phyloP scores from a whole-genome alignment of 768 basidiomycete genomes.

The Pulveroboletus frians region DNA sequence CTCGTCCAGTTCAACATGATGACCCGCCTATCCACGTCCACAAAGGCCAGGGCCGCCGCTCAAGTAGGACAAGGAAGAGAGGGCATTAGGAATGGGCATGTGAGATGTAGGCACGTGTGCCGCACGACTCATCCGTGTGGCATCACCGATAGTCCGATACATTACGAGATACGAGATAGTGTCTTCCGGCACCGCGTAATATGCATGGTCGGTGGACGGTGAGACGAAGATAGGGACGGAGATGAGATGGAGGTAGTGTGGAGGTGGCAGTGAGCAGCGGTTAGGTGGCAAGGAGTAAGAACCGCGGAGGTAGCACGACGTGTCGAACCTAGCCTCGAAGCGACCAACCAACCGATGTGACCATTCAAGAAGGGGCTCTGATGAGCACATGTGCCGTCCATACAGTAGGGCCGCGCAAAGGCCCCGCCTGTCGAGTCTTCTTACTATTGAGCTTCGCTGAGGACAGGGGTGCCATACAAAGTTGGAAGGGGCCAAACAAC shows the following conservation, averaged over 20 bases:
- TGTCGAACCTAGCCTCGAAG: background rate
- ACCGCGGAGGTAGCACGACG: conserved; percentile 4
- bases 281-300: background rate
- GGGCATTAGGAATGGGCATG: background rate
- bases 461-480: too few species aligned
- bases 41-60: background rate
- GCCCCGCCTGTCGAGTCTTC: too few species aligned
- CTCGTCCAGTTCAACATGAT: background rate
- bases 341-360: background rate
- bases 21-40: background rate
- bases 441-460: too few species aligned
- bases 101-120: conserved; percentile 4
- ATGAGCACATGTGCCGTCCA: background rate
- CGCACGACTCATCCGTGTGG: background rate
- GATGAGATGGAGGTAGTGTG: conserved; percentile 2
- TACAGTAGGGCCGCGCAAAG: background rate
- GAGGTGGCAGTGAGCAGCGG: background rate
- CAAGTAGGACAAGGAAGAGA: too few species aligned
- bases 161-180: background rate
- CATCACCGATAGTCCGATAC: background rate
- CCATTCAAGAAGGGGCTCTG: background rate
- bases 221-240: background rate
- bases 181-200: conserved; percentile 5
- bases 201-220: background rate
- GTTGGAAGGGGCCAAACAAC: too few species aligned